Base-by-base conservation (phyloP, 192 early-diverging fungal species). In the Linnemannia hyalina region DNA sequence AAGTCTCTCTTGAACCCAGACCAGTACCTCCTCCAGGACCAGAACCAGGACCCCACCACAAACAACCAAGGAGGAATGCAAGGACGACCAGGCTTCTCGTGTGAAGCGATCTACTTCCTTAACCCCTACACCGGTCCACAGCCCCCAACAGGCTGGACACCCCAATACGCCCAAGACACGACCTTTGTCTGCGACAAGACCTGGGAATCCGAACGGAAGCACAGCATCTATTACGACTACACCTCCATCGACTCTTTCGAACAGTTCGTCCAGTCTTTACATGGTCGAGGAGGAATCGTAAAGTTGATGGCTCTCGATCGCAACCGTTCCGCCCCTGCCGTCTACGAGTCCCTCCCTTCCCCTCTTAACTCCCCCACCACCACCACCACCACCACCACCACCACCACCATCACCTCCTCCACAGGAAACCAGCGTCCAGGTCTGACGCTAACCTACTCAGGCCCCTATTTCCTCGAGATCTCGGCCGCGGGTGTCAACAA, bases 401-500 rank as follows among this genome's bases (percentile, higher is more conserved):
- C 4, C 36, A 52, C 74, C 65, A 47, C 15, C 44, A 23, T n/a
- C n/a, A n/a, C n/a, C n/a, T n/a, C 40, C 72, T 46, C 60, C n/a
- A 44, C 42, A 47, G 36, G 23, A 1, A 60, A 49, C 3, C 42
- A 20, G 1, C 76, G 18, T 1, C 23, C 77, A 18, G 46, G 32
- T 3, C 44, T 85, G 18, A 65, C 78, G 0, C 13, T 81, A 35
- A 81, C 79, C 0, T 86, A 86, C 75, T 86, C 84, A 38, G 80
- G 75, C 32, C 52, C 73, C 2, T 81, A 85, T 80, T 91, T 91
- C 75, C 77, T 92, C 18, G 91, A 92, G 46, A 87, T 90, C 29
- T 87, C 90, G 4, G 90, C 89, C 26, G 73, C 83, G 6, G 87
- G 83, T 29, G 90, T 92, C 20, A 88, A 77, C 70, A 92, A 92